Base-by-base conservation (phyloP, 2,329 filamentous ascomycete species). In the Juglanconis juglandina region DNA sequence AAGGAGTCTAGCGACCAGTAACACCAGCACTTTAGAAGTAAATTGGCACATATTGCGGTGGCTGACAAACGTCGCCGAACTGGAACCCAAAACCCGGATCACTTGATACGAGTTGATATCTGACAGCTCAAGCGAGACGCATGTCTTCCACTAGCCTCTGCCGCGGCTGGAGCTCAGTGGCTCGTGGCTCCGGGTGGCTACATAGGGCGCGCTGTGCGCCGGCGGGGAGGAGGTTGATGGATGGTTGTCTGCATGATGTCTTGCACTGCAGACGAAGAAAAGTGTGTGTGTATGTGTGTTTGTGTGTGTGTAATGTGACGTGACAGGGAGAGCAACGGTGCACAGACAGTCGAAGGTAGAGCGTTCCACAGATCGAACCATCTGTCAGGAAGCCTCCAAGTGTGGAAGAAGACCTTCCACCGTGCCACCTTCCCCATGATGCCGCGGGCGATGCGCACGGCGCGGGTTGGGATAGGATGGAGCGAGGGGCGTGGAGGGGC, bases 241-340 rank as follows among this genome's bases (percentile, higher is more conserved):
- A 41, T 49, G 41, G 49, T 33, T 42, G 39, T 46, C 39, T 62
- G 60, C 60, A 62, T 47, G 47, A 56, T 59, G 47, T 59, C 60
- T 59, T 58, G 51, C 55, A 59, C 51, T 47, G 52, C 56, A 56
- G 52, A 53, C n/a, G 51, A 44, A 10, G 14, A 5, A 30, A 14
- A 14, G 13, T 5, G 13, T 13, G 32, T n/a, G 30, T 7, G 39
- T 14, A 42, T 13, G n/a, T 42, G 7, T 42, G 39, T 42, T 42
- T 10, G 39, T 42, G 39, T 42, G 11, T 10, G 39, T n/a, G 39
- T 11, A 13, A 42, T 42, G 39, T 42, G 10, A 42, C 39, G 4
- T 42, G 39, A 14, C 39, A 42, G 39, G n/a, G 39, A 10, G 39
- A 42, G 10, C 5, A n/a, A 42, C 10, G 39, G 39, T 42, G n/a